Evolutionary conservation across 331 rosid species (phyloP), one percentile per base, ranked within the genome.

Genomic region (Acacia concinna): DNA sequence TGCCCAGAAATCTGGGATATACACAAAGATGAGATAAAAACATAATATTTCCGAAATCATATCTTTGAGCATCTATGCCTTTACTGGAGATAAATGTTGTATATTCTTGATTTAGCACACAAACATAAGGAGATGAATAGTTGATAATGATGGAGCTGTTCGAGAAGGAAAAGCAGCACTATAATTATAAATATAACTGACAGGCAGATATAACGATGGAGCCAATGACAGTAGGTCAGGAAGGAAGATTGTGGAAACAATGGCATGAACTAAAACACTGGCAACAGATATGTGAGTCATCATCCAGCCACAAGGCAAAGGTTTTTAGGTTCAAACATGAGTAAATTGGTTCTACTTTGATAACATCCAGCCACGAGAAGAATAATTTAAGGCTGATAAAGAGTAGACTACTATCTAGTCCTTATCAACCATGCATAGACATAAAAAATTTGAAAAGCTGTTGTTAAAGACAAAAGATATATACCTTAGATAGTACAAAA

Each of bases 371-470:
- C 52, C 34, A 47, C 32, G 37, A 14, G 67, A 28, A 60, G 67
- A 28, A 28, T 60, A 62, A 43, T 38, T 56, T 43, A 28, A 44
- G 67, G 34, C 66, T 3, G 67, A 32, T 27, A 46, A 34, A 46
- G 37, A 59, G 77, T 3, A 17, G 35, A 76, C 28, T 46, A 6
- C 57, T 70, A 81, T 81, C 43, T 60, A 81, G 20, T 81, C 54
- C 28, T 56, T 23, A 25, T 47, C 73, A 71, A 23, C 32, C 41
- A 71, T 46, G 28, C 73, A 46, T 25, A 71, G 77, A 76, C 40
- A 31, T 15, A 59, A 43, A 23, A 28, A 41, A 54, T 28, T 38
- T 18, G 51, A 31, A 51, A 54, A n/a, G 14, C 51, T 34, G 67
- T 54, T 32, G 49, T 21, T 32, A 7, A n/a, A 47, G 43, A 44